Conservation (phyloP, 805 yeast species). For the Candida boleticola region DNA sequence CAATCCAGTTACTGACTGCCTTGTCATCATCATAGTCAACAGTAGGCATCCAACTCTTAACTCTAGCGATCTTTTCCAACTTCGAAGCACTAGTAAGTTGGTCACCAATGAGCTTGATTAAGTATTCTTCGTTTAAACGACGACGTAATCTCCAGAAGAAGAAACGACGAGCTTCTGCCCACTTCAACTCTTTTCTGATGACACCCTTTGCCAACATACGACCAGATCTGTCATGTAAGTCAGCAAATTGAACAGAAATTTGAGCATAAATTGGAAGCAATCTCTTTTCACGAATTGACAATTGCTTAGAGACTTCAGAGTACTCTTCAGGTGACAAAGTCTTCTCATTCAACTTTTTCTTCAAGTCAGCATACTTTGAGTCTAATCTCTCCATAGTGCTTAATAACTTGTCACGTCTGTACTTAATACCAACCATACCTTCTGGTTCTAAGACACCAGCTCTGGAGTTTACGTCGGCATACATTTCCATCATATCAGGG, state of each 20-base stretch:
- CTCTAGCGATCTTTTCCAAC: constrained; percentile 80
- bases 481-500: constrained; percentile 98
- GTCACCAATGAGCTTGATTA: constrained; percentile 69
- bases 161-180: constrained; percentile 88
- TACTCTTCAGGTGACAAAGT: constrained; percentile 62
- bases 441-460: constrained; percentile 99
- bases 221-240: constrained; percentile 94
- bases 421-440: constrained; percentile 98
- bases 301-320: constrained; percentile 58
- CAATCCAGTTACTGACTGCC: constrained; percentile 83
- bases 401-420: constrained; percentile 87
- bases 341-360: constrained; percentile 52
- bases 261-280: constrained; percentile 89
- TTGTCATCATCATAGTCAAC: constrained; percentile 70
- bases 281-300: constrained; percentile 74
- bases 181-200: constrained; percentile 78
- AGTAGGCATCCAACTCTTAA: constrained; percentile 83
- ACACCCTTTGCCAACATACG: constrained; percentile 96
- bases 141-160: constrained; percentile 99
- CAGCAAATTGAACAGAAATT: constrained; percentile 94
- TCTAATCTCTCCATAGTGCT: constrained; percentile 93
- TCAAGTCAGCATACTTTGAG: constrained; percentile 65
- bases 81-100: constrained; percentile 57
- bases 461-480: constrained; percentile 92
- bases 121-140: constrained; percentile 88